phyloP scores from a whole-genome alignment of 176 grass and related monocot species.

The Musa troglodytarum region DNA sequence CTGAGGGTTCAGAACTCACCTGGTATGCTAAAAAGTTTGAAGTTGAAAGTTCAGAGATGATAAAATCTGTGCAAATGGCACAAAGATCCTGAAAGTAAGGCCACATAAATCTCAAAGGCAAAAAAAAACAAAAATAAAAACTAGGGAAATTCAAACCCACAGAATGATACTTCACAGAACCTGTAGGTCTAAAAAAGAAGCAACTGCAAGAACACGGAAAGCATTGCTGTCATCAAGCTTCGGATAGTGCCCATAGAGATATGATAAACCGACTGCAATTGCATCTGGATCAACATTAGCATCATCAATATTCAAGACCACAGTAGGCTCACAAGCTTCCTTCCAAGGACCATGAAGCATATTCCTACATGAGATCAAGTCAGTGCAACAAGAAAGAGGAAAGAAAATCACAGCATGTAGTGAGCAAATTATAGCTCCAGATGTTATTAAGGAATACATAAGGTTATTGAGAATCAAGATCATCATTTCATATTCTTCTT shows the following conservation, averaged over 20 bases:
- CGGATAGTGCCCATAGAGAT: constrained; percentile 79
- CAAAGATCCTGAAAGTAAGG: constrained; percentile 72
- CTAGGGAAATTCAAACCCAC: constrained; percentile 1
- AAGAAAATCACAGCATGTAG: not conserved
- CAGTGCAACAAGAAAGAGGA: not conserved
- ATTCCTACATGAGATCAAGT: constrained; percentile 42
- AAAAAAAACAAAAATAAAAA: not conserved
- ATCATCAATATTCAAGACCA: constrained; percentile 82
- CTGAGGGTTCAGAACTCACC: constrained; percentile 19
- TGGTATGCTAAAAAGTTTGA: constrained; percentile 92
- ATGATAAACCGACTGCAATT: constrained; percentile 65
- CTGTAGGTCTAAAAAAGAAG: constrained; percentile 99
- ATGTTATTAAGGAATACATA: not conserved
- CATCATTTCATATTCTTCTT: not conserved
- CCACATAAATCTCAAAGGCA: constrained; percentile 5
- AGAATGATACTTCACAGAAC: constrained; percentile 28
- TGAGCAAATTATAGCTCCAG: not conserved
- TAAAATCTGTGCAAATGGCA: constrained; percentile 96
- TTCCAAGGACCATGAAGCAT: constrained; percentile 98
- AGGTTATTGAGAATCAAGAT: not conserved
- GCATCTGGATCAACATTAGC: constrained; percentile 87
- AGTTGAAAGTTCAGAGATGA: constrained; percentile 93
- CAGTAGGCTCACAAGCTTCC: constrained; percentile 73
- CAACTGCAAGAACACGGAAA: constrained; percentile 76
- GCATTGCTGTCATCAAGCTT: constrained; percentile 91